phyloP scores from a whole-genome alignment of 768 basidiomycete species.

The Hericium rajendrae region DNA sequence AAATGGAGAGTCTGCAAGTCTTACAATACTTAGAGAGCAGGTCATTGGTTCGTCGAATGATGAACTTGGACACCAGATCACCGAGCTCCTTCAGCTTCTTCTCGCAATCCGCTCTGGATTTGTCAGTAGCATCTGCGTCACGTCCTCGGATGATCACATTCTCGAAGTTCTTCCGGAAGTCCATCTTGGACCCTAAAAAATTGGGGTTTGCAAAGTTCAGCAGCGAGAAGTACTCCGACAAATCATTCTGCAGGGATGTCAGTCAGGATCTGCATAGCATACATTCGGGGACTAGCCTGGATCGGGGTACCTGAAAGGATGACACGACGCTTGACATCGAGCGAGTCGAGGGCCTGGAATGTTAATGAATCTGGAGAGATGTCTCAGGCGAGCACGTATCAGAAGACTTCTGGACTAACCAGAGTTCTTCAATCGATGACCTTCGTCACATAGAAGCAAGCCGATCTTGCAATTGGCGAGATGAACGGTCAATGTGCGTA shows the following conservation, averaged over 20 bases:
- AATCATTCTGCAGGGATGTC: slow-evolving; percentile 58
- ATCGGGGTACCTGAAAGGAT: slow-evolving; percentile 93
- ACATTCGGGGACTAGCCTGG: slow-evolving; percentile 37
- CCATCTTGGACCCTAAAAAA: slow-evolving; percentile 77
- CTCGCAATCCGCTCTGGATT: slow-evolving; percentile 72
- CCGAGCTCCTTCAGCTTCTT: slow-evolving; percentile 89
- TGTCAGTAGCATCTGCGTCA: slow-evolving; percentile 77
- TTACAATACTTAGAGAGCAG: slow-evolving; percentile 87
- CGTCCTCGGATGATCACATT: slow-evolving; percentile 84
- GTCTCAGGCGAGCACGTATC: neutral
- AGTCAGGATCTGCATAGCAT: neutral
- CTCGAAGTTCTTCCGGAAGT: slow-evolving; percentile 95
- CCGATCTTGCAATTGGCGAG: slow-evolving; percentile 79
- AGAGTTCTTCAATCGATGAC: slow-evolving; percentile 93
- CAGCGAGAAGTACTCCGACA: slow-evolving; percentile 90
- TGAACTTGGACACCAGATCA: slow-evolving; percentile 81
- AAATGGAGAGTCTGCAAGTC: no score
- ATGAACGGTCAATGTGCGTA: slow-evolving; percentile 70
- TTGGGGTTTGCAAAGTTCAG: slow-evolving; percentile 91
- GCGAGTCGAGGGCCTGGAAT: slow-evolving; percentile 70
- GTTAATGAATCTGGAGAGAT: slow-evolving; percentile 63
- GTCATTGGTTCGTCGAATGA: slow-evolving; percentile 91
- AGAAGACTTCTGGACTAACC: slow-evolving; percentile 35
- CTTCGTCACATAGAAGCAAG: slow-evolving; percentile 92
- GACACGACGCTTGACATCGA: slow-evolving; percentile 84